Conservation (phyloP, 2,329 filamentous ascomycete species). For the Lasiodiplodia theobromae region DNA sequence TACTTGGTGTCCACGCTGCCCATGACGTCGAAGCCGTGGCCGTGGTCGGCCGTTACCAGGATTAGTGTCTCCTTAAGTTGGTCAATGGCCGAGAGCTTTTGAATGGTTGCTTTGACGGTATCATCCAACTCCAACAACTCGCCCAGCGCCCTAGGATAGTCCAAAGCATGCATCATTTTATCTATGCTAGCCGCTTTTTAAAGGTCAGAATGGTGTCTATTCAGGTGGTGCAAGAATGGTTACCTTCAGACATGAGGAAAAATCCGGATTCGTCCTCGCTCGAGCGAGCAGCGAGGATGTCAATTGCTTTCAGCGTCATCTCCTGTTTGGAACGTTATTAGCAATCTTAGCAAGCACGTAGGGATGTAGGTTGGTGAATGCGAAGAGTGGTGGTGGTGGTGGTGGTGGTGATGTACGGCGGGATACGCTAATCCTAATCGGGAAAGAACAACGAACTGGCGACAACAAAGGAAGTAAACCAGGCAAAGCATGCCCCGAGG, state of each 20-base stretch:
- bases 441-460: too few species aligned
- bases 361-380: too few species aligned
- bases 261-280: constrained; percentile 69
- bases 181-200: constrained; percentile 75
- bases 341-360: too few species aligned
- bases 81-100: constrained; percentile 70
- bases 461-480: too few species aligned
- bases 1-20: constrained; percentile 83
- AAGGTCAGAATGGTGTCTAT: too few species aligned
- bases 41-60: constrained; percentile 85
- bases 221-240: too few species aligned
- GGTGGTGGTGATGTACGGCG: too few species aligned
- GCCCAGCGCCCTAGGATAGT: constrained; percentile 85
- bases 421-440: too few species aligned
- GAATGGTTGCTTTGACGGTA: constrained; percentile 77
- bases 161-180: constrained; percentile 86
- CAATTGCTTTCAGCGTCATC: constrained; percentile 87
- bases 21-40: constrained; percentile 88
- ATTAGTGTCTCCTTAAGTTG: constrained; percentile 78
- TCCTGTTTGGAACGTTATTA: constrained; percentile 50
- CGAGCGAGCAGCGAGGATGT: constrained; percentile 72
- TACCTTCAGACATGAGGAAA: constrained; percentile 80
- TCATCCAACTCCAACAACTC: constrained; percentile 88
- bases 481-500: too few species aligned
- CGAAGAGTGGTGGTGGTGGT: too few species aligned